Conservation (phyloP, 768 basidiomycete species). For the Boletus pseudo-olivaceus region DNA sequence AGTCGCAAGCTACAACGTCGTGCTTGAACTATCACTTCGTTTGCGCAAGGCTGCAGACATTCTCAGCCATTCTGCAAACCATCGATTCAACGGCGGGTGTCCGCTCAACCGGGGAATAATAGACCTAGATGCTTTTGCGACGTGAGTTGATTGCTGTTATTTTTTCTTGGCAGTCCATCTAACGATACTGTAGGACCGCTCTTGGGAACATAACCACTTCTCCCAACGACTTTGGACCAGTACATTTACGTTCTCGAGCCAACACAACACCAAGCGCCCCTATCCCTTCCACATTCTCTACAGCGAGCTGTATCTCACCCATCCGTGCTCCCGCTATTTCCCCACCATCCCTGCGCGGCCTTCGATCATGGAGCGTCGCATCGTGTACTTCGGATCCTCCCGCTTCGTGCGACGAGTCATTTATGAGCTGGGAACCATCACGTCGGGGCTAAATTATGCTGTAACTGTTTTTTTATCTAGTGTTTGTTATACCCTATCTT, state of each 20-base stretch:
- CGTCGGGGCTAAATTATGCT: constrained; percentile 28
- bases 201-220: constrained; percentile 36
- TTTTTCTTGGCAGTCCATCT: not conserved
- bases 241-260: constrained; percentile 14
- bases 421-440: constrained; percentile 61
- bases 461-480: not conserved
- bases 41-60: constrained; percentile 58
- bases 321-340: constrained; percentile 19
- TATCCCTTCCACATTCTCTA: constrained; percentile 10
- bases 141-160: constrained; percentile 35
- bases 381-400: constrained; percentile 27
- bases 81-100: constrained; percentile 33
- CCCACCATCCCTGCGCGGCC: constrained; percentile 12
- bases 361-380: constrained; percentile 18
- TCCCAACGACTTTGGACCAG: constrained; percentile 22
- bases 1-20: constrained; percentile 48
- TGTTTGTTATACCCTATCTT: not conserved
- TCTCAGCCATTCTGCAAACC: constrained; percentile 45
- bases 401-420: constrained; percentile 48
- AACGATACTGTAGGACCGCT: constrained; percentile 34
- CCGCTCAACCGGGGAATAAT: constrained; percentile 42
- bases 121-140: constrained; percentile 50
- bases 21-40: constrained; percentile 63
- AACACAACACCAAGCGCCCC: constrained; percentile 1
- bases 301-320: constrained; percentile 14